A percentile compares a stretch with the other conserved stretches of the same genome.
Conservation (phyloP, 2,329 filamentous ascomycete genomes). For the Penicillium sp. region DNA sequence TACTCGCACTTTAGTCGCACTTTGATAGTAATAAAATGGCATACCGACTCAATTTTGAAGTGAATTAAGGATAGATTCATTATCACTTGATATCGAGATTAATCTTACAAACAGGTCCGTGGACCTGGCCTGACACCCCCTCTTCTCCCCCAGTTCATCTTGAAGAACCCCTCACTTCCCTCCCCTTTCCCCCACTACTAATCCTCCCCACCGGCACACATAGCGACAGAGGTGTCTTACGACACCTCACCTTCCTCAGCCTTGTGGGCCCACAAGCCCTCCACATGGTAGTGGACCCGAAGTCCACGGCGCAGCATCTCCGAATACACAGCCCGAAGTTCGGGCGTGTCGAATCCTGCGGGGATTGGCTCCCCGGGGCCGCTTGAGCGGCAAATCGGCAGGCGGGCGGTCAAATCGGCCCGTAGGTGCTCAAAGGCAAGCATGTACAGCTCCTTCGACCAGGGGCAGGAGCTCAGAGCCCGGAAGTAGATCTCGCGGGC, state of each 20-base stretch:
- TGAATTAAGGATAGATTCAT: neutral
- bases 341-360: constrained; percentile 43
- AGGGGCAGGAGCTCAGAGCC: constrained; percentile 59
- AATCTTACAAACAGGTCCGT: neutral
- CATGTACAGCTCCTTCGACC: constrained; percentile 62
- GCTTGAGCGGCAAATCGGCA: constrained; percentile 1
- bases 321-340: constrained; percentile 41
- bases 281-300: constrained; percentile 1
- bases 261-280: neutral
- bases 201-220: neutral
- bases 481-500: constrained; percentile 57
- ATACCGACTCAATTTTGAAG: neutral
- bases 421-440: constrained; percentile 53
- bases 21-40: too few species aligned
- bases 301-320: constrained; percentile 6
- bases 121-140: constrained; percentile 1
- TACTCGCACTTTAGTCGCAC: too few species aligned
- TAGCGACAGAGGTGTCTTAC: neutral
- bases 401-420: constrained; percentile 16
- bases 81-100: neutral
- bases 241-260: neutral
- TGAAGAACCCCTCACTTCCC: neutral
- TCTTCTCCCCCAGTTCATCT: neutral
- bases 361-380: constrained; percentile 1
- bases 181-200: neutral